Evolutionary conservation across 2,329 filamentous ascomycete species (phyloP).

Genomic region (Aspergillus tanneri): DNA sequence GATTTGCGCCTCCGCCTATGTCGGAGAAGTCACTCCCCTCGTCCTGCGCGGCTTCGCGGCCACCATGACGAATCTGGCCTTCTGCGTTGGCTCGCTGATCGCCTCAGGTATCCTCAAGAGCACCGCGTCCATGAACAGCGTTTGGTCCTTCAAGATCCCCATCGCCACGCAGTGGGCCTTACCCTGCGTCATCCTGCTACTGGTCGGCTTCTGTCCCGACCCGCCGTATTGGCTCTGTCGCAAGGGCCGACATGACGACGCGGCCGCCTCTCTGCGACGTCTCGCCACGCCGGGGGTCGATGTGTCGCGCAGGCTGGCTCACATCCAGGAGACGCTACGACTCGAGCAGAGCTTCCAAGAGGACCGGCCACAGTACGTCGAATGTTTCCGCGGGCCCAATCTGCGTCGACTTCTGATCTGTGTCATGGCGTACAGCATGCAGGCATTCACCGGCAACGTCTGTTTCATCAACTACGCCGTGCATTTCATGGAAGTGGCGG

Average conservation of each 20-base stretch:
- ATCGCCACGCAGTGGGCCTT: constrained; percentile 28
- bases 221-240: constrained; percentile 29
- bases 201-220: constrained; percentile 25
- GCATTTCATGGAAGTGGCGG: constrained; percentile 38
- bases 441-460: constrained; percentile 29
- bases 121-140: constrained; percentile 15
- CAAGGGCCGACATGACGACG: constrained; percentile 22
- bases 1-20: constrained; percentile 50
- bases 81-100: constrained; percentile 35
- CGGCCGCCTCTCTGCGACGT: constrained; percentile 17
- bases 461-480: constrained; percentile 33
- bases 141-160: constrained; percentile 26
- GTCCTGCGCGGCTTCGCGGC: constrained; percentile 31
- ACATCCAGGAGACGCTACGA: constrained; percentile 30
- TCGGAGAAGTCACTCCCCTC: constrained; percentile 32
- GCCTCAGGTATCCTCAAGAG: constrained; percentile 32
- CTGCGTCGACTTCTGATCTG: constrained; percentile 29
- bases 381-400: constrained; percentile 30
- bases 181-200: constrained; percentile 22
- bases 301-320: constrained; percentile 23
- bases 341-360: constrained; percentile 23
- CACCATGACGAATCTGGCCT: constrained; percentile 32
- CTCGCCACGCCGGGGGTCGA: constrained; percentile 21
- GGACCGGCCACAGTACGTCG: constrained; percentile 18
- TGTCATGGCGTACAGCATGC: constrained; percentile 31